Base-by-base conservation (phyloP, 768 basidiomycete species). In the Tylopilus vinaceipallidus region DNA sequence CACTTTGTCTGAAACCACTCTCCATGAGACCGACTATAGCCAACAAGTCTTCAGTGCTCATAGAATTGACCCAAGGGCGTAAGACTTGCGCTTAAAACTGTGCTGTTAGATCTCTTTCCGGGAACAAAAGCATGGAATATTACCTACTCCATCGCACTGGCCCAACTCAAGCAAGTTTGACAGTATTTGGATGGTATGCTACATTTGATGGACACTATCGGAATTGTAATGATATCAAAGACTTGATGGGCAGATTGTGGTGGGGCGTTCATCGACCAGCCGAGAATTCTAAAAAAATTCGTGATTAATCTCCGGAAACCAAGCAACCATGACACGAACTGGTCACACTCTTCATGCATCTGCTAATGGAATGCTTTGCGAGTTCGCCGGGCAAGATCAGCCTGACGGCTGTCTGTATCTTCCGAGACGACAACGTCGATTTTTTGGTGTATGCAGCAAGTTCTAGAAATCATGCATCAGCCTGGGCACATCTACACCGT, bases 291-390 rank as follows among this genome's bases (percentile, higher is more conserved):
- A 33, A 13, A 26, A 30, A 8, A 8, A 11, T 14, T 1, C n/a
- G 33, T 6, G 14, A 19, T 63, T 32, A 61, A 48, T 16, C 14
- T 39, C 8, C 6, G n/a, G n/a, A 20, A 19, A 4, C 2, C 14
- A 10, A 1, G n/a, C 4, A 32, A 5, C 12, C 7, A 32, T 39
- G 12, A 51, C 14, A 66, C 61, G 17, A n/a, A 66, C 64, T 66
- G 22, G 81, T 82, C 30, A 82, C 81, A 37, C 74, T 77, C 72
- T 82, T 83, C 19, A 81, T 86, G 52, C 85, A 84, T 69, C n/a
- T 84, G 29, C 82, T 84, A 67, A 86, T 85, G 54, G 85, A 84
- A 64, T 86, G 85, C 72, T 86, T 86, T 50, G 82, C 81, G 24
- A 86, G 75, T 66, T 85, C 84, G 56, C 83, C 84, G 13, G 84